These are phyloP conservation scores for Aspergillus unguis DNA, from an alignment of 2,329 filamentous ascomycete species.

Conservation along the genomic window DNA sequence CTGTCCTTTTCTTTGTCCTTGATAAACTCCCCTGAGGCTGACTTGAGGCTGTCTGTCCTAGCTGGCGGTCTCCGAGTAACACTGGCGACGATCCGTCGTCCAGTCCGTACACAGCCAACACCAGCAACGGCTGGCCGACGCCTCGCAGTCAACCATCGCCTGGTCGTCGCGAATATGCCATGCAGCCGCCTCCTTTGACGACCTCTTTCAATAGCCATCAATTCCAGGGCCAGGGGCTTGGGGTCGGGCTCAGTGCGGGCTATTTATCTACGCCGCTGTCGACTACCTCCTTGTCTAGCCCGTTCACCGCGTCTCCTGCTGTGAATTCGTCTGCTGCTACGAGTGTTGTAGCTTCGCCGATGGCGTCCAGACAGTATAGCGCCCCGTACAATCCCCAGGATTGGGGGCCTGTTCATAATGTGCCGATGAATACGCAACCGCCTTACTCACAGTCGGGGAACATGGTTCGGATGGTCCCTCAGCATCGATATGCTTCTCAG, in stretches of 20 bases:
- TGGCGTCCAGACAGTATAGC: conserved; percentile 46
- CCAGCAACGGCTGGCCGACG: conserved; percentile 33
- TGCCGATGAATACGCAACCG: conserved; percentile 23
- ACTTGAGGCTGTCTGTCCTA: conserved; percentile 20
- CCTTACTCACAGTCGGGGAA: conserved; percentile 28
- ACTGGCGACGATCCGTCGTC: conserved; percentile 32
- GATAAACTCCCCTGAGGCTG: conserved; percentile 21
- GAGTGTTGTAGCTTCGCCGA: conserved; percentile 39
- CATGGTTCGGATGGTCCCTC: conserved; percentile 27
- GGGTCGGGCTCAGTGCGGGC: conserved; percentile 25
- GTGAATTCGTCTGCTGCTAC: conserved; percentile 35
- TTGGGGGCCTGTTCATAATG: conserved; percentile 43
- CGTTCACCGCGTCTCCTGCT: conserved; percentile 42
- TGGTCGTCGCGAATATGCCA: conserved; percentile 42
- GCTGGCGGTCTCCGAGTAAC: conserved; percentile 33
- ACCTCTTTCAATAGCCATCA: conserved; percentile 39
- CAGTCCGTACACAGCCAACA: conserved; percentile 25
- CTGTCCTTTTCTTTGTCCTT: conserved; percentile 9
- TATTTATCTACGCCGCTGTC: conserved; percentile 40
- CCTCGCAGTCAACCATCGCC: conserved; percentile 36
- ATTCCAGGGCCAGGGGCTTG: conserved; percentile 34
- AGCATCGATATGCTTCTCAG: conserved; percentile 27
- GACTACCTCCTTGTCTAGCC: conserved; percentile 44
- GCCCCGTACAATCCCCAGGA: conserved; percentile 49
- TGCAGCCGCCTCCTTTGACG: conserved; percentile 42